Evolutionary conservation across 164 flowering plant species (phyloP).

Genomic region (Brasenia schreberi): DNA sequence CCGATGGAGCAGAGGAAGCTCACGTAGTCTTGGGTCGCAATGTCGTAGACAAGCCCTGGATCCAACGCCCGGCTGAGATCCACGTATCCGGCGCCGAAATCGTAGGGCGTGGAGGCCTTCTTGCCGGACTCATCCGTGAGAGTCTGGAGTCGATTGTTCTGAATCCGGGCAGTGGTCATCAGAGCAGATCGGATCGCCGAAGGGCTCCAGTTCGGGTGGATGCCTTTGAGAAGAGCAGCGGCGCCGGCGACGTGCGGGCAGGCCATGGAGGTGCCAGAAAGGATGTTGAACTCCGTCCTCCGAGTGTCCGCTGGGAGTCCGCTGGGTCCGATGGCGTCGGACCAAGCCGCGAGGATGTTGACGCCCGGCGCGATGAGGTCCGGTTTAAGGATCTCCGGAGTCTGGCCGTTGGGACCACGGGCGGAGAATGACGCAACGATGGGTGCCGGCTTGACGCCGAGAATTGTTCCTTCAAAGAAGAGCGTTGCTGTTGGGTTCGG

Average conservation of each 20-base stretch:
- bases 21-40: conserved; percentile 38
- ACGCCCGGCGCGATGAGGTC: conserved; percentile 83
- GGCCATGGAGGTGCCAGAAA: conserved; percentile 86
- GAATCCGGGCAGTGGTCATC: conserved; percentile 59
- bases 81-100: conserved; percentile 58
- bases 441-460: conserved; percentile 80
- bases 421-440: conserved; percentile 74
- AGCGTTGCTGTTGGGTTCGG: conserved; percentile 41
- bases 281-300: conserved; percentile 63
- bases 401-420: conserved; percentile 66
- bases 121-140: conserved; percentile 39
- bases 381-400: conserved; percentile 68
- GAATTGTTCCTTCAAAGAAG: conserved; percentile 44
- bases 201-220: conserved; percentile 76
- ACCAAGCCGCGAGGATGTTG: conserved; percentile 80
- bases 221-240: conserved; percentile 70
- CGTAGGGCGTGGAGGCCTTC: conserved; percentile 42
- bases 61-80: conserved; percentile 60
- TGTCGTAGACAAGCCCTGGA: conserved; percentile 69
- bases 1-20: conserved; percentile 56
- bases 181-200: conserved; percentile 67
- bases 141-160: conserved; percentile 21
- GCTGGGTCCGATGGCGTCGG: conserved; percentile 65
- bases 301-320: conserved; percentile 45
- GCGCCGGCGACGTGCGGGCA: conserved; percentile 83